Evolutionary conservation across 2,329 filamentous ascomycete genomes (phyloP), one percentile per base, ranked within the genome.

Genomic region (Rhytidhysteron rufulum): DNA sequence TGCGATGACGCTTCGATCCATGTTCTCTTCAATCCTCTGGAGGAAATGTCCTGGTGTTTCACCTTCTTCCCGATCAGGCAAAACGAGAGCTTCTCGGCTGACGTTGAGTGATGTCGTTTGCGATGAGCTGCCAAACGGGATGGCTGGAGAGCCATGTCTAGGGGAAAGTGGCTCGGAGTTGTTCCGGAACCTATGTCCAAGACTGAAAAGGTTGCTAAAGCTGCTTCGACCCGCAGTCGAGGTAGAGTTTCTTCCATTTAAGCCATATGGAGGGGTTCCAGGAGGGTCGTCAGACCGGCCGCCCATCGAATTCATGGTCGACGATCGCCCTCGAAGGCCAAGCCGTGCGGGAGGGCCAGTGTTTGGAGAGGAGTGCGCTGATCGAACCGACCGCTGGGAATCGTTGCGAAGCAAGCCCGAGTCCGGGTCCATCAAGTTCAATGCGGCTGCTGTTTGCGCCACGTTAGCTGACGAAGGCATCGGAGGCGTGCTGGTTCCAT

Each of bases 11-110:
- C 89, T 87, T 41, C 87, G 83, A 29, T 83, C 86, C 13, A 95
- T 77, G 31, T 83, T 78, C 45, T 86, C 86, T 63, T 97, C 88
- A 2, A 97, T 73, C 19, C 88, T 83, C 25, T 85, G 79, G 20
- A 98, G 75, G 63, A 96, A 98, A 57, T 86, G 90, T 10, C 88
- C 88, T 1, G 93, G 86, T 0, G 90, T 91, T 55, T 98, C 93
- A 43, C 88, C 86, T 49, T 95, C 88, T 48, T 86, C 79, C 39
- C 87, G 79, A 51, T 90, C 83, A 0, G 93, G 91, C 25, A 95
- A 71, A 3, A 80, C 72, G 18, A 77, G 55, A 0, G 83, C 75
- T 58, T 93, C 86, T 50, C 87, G 78, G 20, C 81, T 78, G 31
- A 94, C 73, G 48, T 86, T 87, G 22, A 95, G 73, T 0, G 89